Percentiles rank a stretch among this genome's conserved stretches.
phyloP scores from a whole-genome alignment of 805 yeast genomes.

The Pichia californica region DNA sequence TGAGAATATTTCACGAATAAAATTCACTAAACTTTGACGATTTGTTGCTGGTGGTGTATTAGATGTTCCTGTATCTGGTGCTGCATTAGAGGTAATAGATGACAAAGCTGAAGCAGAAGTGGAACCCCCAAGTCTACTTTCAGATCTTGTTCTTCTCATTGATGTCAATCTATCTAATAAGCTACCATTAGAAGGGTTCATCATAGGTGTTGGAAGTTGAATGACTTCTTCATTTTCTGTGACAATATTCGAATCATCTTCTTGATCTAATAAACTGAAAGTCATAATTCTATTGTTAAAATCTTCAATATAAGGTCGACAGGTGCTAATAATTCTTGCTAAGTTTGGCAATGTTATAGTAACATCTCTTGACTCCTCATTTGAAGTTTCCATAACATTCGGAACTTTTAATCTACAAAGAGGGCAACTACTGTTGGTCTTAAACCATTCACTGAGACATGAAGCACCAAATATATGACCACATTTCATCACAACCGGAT shows the following conservation, averaged over 20 bases:
- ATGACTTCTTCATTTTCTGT: not conserved
- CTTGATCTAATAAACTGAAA: constrained; percentile 28
- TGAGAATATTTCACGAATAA: constrained; percentile 9
- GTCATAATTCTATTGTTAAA: constrained; percentile 27
- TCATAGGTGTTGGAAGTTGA: not conserved
- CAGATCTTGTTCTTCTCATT: not conserved
- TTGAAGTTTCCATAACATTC: constrained; percentile 18
- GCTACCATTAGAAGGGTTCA: not conserved
- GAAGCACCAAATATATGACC: constrained; percentile 79
- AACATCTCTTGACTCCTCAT: constrained; percentile 15
- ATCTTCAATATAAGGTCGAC: constrained; percentile 25
- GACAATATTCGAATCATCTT: constrained; percentile 3
- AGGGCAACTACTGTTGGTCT: constrained; percentile 72
- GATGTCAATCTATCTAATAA: constrained; percentile 2
- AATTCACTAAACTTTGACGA: constrained; percentile 5
- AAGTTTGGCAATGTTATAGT: constrained; percentile 32
- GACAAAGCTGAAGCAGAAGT: too few relatives aligned
- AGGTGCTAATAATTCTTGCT: constrained; percentile 29
- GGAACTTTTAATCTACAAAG: constrained; percentile 63
- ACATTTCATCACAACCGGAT: constrained; percentile 74
- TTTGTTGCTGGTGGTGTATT: not conserved
- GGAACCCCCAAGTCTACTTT: not conserved
- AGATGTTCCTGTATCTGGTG: not conserved
- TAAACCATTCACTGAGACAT: constrained; percentile 84
- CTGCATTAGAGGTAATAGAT: not conserved